Conservation (phyloP, 2,329 filamentous ascomycete species). For the Pseudogymnoascus sp. region DNA sequence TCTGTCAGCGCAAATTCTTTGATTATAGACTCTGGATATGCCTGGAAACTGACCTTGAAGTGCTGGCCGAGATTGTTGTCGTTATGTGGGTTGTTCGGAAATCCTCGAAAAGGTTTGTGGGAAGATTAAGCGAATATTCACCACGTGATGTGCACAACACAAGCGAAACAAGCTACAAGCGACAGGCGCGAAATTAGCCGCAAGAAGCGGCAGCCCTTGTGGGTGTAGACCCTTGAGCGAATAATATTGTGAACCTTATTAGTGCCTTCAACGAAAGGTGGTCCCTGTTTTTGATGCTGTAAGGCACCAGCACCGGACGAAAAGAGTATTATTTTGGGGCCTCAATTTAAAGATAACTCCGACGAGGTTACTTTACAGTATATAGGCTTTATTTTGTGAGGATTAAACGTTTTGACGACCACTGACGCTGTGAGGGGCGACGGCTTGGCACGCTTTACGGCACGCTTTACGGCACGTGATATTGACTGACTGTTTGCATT, state of each 20-base stretch:
- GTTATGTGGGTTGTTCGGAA: slow-evolving; percentile 21
- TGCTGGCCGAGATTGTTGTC: slow-evolving; percentile 37
- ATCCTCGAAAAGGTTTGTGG: slow-evolving; percentile 8
- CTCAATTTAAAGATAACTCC: not conserved
- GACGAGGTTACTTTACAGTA: not conserved
- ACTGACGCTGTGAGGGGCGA: not conserved
- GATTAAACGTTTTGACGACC: not conserved
- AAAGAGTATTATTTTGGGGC: not conserved
- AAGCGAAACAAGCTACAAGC: slow-evolving; percentile 4
- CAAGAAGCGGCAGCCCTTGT: not conserved
- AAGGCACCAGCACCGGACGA: not conserved
- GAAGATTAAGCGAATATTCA: slow-evolving; percentile 6
- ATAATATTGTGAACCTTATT: not conserved
- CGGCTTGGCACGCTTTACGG: not conserved
- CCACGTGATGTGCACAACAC: slow-evolving; percentile 4
- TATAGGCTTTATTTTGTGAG: not conserved
- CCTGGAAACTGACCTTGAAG: slow-evolving; percentile 38
- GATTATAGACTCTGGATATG: slow-evolving; percentile 17
- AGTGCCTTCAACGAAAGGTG: not conserved
- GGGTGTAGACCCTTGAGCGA: not conserved
- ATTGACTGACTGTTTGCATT: not conserved
- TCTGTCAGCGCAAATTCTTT: slow-evolving; percentile 24
- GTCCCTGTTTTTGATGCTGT: not conserved
- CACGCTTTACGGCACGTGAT: not conserved
- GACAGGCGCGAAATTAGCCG: slow-evolving; percentile 4